These are phyloP conservation scores for Falciphora oryzae DNA, from an alignment of 2,329 filamentous ascomycete species.

Conservation along the genomic window DNA sequence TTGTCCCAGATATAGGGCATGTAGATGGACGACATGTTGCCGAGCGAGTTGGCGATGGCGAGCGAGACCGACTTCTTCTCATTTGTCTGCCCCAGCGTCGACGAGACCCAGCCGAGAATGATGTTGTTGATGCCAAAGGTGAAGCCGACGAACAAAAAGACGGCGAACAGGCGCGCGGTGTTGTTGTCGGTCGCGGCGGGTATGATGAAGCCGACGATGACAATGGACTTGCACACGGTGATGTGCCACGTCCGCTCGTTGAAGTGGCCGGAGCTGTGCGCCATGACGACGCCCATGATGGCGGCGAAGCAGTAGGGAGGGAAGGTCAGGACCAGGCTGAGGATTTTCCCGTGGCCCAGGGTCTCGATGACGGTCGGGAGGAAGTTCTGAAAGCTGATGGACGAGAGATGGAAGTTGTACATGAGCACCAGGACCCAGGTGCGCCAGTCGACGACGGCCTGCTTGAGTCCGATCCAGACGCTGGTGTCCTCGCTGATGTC, in stretches of 20 bases:
- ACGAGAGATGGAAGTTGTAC: constrained; percentile 15
- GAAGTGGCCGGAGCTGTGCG: constrained; percentile 4
- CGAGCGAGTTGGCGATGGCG: constrained; percentile 32
- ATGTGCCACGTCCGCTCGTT: constrained; percentile 12
- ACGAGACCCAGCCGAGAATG: constrained; percentile 37
- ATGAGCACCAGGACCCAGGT: constrained; percentile 20
- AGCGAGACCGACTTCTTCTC: constrained; percentile 41
- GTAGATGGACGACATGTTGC: constrained; percentile 31
- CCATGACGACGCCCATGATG: constrained; percentile 6
- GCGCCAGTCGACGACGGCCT: constrained; percentile 19
- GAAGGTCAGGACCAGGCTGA: constrained; percentile 26
- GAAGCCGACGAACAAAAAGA: constrained; percentile 32
- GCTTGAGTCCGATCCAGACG: constrained; percentile 15
- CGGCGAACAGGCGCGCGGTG: constrained; percentile 13
- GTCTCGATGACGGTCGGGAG: constrained; percentile 20
- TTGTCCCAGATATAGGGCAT: constrained; percentile 36
- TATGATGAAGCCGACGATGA: constrained; percentile 8
- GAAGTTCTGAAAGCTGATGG: constrained; percentile 12
- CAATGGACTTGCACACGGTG: constrained; percentile 7
- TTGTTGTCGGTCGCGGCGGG: constrained; percentile 5
- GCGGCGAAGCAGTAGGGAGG: constrained; percentile 21
- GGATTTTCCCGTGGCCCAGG: constrained; percentile 18
- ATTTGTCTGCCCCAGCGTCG: constrained; percentile 35
- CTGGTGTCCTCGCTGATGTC: constrained; percentile 3
- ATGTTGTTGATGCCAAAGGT: constrained; percentile 37